These are phyloP conservation scores for Solanum verrucosum DNA, from an alignment of 257 asterid genomes.

Conservation along the genomic window DNA sequence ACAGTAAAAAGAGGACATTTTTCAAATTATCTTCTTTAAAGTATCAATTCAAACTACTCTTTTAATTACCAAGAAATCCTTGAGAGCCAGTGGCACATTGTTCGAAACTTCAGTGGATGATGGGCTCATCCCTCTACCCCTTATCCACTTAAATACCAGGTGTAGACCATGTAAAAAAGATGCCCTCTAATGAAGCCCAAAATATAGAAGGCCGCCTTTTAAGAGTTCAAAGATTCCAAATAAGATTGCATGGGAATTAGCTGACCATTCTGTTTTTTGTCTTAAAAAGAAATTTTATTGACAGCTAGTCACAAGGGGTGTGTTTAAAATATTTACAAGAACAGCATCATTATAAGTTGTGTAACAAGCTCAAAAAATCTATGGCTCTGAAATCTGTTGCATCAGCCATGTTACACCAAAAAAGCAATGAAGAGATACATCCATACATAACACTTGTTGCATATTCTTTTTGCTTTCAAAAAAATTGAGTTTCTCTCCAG, in stretches of 20 bases:
- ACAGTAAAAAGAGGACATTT: background rate
- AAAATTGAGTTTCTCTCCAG: background rate
- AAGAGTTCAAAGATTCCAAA: background rate
- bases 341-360: background rate
- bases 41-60: background rate
- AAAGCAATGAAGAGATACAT: background rate
- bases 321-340: background rate
- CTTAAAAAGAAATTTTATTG: background rate
- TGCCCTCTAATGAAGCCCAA: background rate
- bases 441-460: background rate
- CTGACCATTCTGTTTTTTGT: background rate
- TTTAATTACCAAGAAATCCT: background rate
- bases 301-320: background rate
- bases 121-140: background rate
- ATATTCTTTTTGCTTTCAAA: background rate
- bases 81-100: background rate
- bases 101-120: background rate
- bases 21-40: background rate
- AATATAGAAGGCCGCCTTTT: background rate
- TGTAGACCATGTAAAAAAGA: background rate
- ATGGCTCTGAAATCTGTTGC: background rate
- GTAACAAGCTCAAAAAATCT: background rate
- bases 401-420: background rate
- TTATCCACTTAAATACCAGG: background rate
- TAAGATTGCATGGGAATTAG: background rate